phyloP scores from a whole-genome alignment of 78 protist genomes.

The Dictyostelium capitatum region DNA sequence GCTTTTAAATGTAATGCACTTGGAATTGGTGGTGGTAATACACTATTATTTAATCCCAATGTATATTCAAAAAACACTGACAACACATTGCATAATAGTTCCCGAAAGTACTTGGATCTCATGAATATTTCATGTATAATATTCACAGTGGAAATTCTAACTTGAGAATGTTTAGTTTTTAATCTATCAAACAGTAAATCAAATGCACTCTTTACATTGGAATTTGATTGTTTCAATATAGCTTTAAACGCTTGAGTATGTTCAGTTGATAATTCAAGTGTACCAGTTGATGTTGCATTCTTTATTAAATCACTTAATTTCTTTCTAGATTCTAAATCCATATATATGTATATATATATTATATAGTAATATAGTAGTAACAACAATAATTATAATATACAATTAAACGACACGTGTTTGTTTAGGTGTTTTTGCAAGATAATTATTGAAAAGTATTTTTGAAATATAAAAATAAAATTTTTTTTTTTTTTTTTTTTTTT shows the following conservation, averaged over 20 bases:
- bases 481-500: not conserved
- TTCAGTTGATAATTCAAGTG: slow-evolving; percentile 32
- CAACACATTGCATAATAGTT: slow-evolving; percentile 42
- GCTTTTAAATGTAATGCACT: slow-evolving; percentile 25
- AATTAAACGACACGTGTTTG: too few relatives aligned
- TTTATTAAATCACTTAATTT: slow-evolving; percentile 57
- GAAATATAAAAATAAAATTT: not conserved
- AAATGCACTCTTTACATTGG: slow-evolving; percentile 55
- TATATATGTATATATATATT: not conserved
- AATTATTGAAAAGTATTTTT: not conserved
- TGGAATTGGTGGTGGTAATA: slow-evolving; percentile 63
- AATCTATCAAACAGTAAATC: slow-evolving; percentile 54
- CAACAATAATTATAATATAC: too few relatives aligned
- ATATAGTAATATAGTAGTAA: too few relatives aligned
- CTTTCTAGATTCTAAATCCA: slow-evolving; percentile 69
- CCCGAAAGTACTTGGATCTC: slow-evolving; percentile 75
- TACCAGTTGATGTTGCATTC: slow-evolving; percentile 52
- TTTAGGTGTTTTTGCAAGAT: too few relatives aligned
- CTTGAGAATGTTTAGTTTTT: slow-evolving; percentile 61
- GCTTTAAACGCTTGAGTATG: slow-evolving; percentile 20
- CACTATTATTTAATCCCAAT: slow-evolving; percentile 34
- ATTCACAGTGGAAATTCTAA: slow-evolving; percentile 71
- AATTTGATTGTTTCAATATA: slow-evolving; percentile 49
- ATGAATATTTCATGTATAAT: slow-evolving; percentile 68
- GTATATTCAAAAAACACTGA: slow-evolving; percentile 43